phyloP scores from a whole-genome alignment of 805 yeast genomes.

The Dipodascus geniculatus region DNA sequence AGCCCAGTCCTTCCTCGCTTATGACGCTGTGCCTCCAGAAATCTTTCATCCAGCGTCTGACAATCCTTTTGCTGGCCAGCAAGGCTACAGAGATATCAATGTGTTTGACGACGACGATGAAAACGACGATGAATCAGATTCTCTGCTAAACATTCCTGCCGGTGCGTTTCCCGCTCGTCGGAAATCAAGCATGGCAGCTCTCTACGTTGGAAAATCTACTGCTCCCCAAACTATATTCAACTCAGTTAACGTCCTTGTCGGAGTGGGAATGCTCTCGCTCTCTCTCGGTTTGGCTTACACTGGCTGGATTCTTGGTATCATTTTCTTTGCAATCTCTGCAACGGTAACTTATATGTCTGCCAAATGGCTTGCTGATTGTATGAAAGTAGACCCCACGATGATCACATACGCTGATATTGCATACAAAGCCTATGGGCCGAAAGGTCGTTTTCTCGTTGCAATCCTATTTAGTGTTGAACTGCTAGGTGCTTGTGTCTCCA shows the following conservation, averaged over 20 bases:
- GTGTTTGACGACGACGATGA: constrained; percentile 9
- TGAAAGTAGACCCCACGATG: constrained; percentile 68
- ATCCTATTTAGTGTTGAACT: constrained; percentile 64
- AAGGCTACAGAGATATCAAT: constrained; percentile 2
- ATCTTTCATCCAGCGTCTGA: neutral
- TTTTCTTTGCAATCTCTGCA: constrained; percentile 50
- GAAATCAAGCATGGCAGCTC: constrained; percentile 52
- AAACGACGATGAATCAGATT: constrained; percentile 7
- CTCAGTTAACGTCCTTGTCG: constrained; percentile 49
- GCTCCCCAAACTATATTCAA: constrained; percentile 56
- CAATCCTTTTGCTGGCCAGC: no score
- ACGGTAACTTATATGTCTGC: constrained; percentile 67
- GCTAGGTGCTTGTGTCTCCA: constrained; percentile 69
- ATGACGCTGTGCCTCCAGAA: constrained; percentile 26
- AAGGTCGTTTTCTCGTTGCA: constrained; percentile 64
- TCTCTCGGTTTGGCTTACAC: constrained; percentile 50
- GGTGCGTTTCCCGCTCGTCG: constrained; percentile 32
- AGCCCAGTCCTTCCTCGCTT: constrained; percentile 61
- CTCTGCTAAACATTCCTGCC: neutral
- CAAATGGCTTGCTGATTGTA: constrained; percentile 52
- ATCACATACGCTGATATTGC: constrained; percentile 86
- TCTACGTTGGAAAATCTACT: constrained; percentile 71
- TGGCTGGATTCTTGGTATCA: constrained; percentile 48
- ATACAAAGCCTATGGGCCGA: constrained; percentile 66
- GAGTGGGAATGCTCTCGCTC: constrained; percentile 53